Evolutionary conservation across 2,329 filamentous ascomycete species (phyloP), one percentile per base, ranked within the genome.

Genomic region (Arthrobotrys entomopaga): DNA sequence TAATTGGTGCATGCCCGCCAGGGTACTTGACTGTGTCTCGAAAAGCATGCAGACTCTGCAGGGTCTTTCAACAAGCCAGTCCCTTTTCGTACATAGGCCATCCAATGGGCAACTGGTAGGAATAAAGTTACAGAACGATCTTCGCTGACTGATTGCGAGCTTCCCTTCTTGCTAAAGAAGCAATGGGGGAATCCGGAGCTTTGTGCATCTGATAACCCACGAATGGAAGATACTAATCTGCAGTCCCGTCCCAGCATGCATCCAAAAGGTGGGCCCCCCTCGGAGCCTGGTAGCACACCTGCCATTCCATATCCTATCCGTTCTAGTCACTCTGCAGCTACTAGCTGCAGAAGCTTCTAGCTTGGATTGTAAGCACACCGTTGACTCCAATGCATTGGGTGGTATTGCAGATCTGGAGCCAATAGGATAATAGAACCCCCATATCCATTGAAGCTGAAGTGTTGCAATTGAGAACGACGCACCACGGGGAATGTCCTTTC

Each of bases 311-410:
- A 34, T 34, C 29, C 29, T 34, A 63, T 64, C 60, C 57, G 65
- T 69, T 70, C 65, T 70, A 46, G 65, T 54, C 54, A n/a, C 24
- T 60, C 22, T 72, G 67, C 69, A 73, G 61, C 61, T 66, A 50
- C 69, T 61, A 73, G 61, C 61, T 66, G 57, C 69, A 63, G 67
- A 72, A 72, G 60, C 22, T 65, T 61, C 60, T 59, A 61, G 61
- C 46, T 48, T 57, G 48, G 26, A n/a, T 34, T 16, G 29, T 34
- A 20, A 29, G 48, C 26, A 42, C 26, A 26, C 52, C 26, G 54
- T 49, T 57, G 20, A 50, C 26, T 38, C 50, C 52, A 50, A 48
- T 40, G 29, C 29, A 20, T 40, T 29, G 15, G 26, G 26, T 63
- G n/a, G 19, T 34, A 34, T 34, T 34, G 5, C 29, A 34, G 29